Evolutionary conservation across 108 stramenopile species (phyloP).

Genomic region (Aurantiochytrium sp.): DNA sequence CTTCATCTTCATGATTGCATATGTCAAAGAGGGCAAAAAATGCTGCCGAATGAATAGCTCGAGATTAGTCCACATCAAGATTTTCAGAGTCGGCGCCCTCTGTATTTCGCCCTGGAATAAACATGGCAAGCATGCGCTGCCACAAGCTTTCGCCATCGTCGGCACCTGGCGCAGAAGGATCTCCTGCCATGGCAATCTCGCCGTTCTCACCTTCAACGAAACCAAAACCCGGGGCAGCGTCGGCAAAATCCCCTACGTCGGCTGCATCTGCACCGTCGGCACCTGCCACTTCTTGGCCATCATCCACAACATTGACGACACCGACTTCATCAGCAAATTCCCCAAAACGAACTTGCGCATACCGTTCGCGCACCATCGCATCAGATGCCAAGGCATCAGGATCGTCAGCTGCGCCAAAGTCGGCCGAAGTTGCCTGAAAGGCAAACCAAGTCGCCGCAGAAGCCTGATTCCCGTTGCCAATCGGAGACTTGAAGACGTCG

Average conservation of each 20-base stretch:
- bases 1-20: too few species aligned
- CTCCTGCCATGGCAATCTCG: neutral
- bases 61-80: neutral
- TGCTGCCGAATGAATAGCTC: too few species aligned
- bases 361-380: neutral
- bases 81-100: too few species aligned
- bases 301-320: neutral
- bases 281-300: neutral
- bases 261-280: neutral
- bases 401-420: neutral
- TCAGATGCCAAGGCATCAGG: neutral
- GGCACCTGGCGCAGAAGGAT: neutral
- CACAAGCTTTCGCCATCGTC: neutral
- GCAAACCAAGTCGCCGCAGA: neutral
- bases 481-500: neutral
- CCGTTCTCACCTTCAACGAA: neutral
- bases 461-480: neutral
- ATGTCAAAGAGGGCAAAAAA: too few species aligned
- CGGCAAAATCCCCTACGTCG: neutral
- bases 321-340: neutral
- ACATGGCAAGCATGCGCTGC: neutral
- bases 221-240: neutral
- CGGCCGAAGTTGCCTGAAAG: neutral
- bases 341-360: neutral
- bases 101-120: neutral